A percentile compares a stretch with the other conserved stretches of the same genome.
These are phyloP conservation scores for Didymella exigua DNA, from an alignment of 2,329 filamentous ascomycete genomes.

Conservation along the genomic window DNA sequence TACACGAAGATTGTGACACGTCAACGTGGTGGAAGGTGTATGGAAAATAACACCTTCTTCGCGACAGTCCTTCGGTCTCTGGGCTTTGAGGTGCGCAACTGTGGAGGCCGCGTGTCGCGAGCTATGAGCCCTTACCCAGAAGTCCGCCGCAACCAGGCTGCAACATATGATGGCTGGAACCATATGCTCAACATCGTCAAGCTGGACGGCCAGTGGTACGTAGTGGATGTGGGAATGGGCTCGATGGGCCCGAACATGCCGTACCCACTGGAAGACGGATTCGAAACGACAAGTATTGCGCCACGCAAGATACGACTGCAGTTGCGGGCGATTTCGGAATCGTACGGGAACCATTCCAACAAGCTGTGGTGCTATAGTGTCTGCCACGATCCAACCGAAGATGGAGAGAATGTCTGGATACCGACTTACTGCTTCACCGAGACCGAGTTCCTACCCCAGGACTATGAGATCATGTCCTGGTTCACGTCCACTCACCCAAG, in stretches of 20 bases:
- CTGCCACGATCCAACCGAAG: neutral
- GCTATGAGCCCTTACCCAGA: constrained; percentile 21
- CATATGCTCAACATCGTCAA: constrained; percentile 51
- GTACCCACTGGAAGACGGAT: constrained; percentile 15
- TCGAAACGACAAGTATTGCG: constrained; percentile 19
- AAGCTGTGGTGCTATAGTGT: constrained; percentile 22
- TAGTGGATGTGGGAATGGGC: constrained; percentile 48
- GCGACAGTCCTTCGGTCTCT: constrained; percentile 56
- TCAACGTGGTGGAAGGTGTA: constrained; percentile 60
- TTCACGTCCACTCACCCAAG: constrained; percentile 25
- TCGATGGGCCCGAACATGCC: constrained; percentile 20
- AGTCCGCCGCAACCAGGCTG: constrained; percentile 10
- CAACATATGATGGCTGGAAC: constrained; percentile 33
- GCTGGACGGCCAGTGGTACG: constrained; percentile 24
- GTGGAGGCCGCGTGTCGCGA: constrained; percentile 21
- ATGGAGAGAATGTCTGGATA: constrained; percentile 9
- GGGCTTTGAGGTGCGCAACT: constrained; percentile 49
- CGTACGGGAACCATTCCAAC: constrained; percentile 13
- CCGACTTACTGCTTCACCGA: constrained; percentile 25
- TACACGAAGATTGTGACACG: constrained; percentile 54
- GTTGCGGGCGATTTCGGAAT: constrained; percentile 18
- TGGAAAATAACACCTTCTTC: constrained; percentile 62
- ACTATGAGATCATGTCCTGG: constrained; percentile 33
- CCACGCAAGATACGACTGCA: constrained; percentile 15
- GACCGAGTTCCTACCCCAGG: constrained; percentile 30